These are phyloP conservation scores for Catunica adiposa DNA, from an alignment of 2,329 filamentous ascomycete genomes.

Conservation along the genomic window DNA sequence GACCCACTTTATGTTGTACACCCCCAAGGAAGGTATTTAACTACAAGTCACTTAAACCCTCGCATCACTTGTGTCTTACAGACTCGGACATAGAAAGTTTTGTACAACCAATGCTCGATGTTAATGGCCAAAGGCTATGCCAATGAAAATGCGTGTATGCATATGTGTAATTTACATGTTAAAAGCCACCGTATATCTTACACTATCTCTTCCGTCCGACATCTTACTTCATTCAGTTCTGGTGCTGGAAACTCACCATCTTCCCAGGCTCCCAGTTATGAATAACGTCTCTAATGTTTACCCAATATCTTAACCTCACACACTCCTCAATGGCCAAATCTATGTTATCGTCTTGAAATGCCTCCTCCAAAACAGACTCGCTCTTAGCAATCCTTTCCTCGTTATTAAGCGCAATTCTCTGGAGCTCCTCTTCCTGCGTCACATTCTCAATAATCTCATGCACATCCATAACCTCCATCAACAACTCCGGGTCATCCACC, in stretches of 20 bases:
- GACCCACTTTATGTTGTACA: background rate
- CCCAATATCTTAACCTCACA: slow-evolving; percentile 74
- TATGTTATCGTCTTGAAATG: slow-evolving; percentile 51
- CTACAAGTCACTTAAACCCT: background rate
- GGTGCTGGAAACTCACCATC: slow-evolving; percentile 37
- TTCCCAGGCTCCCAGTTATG: slow-evolving; percentile 72
- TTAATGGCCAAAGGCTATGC: too few relatives aligned
- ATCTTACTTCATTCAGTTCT: background rate
- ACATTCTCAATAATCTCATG: slow-evolving; percentile 61
- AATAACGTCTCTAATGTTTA: slow-evolving; percentile 67
- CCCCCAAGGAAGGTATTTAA: background rate
- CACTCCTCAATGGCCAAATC: slow-evolving; percentile 53
- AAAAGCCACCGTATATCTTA: background rate
- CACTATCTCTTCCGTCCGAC: background rate
- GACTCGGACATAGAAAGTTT: too few relatives aligned
- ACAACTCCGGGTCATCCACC: slow-evolving; percentile 48
- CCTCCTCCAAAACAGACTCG: slow-evolving; percentile 43
- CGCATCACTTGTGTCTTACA: too few relatives aligned
- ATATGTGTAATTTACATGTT: too few relatives aligned
- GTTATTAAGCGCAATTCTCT: slow-evolving; percentile 45
- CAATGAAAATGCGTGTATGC: too few relatives aligned
- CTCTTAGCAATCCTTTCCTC: slow-evolving; percentile 47
- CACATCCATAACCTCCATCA: slow-evolving; percentile 68
- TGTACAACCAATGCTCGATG: too few relatives aligned
- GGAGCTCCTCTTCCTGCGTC: slow-evolving; percentile 46